Conservation (phyloP, 192 early-diverging fungal species). For the Helicostylum pulchrum region DNA sequence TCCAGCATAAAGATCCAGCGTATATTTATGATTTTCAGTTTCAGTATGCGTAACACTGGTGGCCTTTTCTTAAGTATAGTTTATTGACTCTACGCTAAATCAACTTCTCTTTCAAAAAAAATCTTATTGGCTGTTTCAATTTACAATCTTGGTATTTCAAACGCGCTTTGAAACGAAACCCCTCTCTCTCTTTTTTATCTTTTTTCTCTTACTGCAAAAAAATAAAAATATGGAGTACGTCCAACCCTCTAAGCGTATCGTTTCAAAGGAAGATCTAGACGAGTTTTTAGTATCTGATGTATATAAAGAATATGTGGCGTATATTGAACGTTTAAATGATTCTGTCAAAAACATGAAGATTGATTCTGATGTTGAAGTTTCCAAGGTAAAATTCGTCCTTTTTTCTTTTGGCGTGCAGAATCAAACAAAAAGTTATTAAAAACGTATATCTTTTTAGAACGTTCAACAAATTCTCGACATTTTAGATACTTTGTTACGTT, state of each 20-base stretch:
- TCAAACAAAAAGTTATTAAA: background rate
- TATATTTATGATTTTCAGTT: too few species aligned
- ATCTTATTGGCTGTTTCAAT: too few species aligned
- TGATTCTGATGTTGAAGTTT: constrained; percentile 48
- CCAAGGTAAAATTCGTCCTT: constrained; percentile 36
- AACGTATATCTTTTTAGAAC: constrained; percentile 15
- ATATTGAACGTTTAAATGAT: constrained; percentile 69
- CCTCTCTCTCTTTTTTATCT: too few species aligned
- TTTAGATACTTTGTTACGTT: constrained; percentile 62
- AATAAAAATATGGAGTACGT: too few species aligned
- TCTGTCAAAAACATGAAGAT: constrained; percentile 67
- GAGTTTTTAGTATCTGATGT: constrained; percentile 66
- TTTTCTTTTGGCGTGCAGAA: background rate
- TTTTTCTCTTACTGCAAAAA: too few species aligned
- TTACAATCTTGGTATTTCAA: too few species aligned
- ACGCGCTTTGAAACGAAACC: too few species aligned
- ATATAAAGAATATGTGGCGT: constrained; percentile 63
- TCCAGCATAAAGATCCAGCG: too few species aligned
- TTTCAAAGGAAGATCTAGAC: constrained; percentile 83
- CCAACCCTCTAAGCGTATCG: constrained; percentile 58
- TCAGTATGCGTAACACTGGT: too few species aligned
- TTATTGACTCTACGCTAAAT: too few species aligned
- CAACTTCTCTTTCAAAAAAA: too few species aligned
- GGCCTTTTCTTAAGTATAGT: too few species aligned
- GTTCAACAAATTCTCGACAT: constrained; percentile 60